Evolutionary conservation across 306 rosid species (phyloP), one percentile per base, ranked within the genome.

Genomic region (Dryas drummondii): DNA sequence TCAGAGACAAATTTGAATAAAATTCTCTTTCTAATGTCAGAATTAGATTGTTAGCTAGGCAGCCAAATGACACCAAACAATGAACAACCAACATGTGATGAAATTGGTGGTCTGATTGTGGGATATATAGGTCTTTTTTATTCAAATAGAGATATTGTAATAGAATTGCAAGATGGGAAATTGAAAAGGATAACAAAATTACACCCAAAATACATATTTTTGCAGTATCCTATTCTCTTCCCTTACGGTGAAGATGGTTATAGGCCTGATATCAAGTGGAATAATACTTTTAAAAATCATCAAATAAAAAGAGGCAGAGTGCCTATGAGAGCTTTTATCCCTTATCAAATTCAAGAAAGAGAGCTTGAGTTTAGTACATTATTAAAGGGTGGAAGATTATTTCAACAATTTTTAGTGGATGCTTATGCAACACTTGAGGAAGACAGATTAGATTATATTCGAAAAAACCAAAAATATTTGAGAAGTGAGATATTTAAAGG

Each of bases 121-220:
- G 53, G 53, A 3, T 15, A 49, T 49, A 49, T 49, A 6, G 53
- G 14, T 13, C 12, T 49, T 49, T 8, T 3, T 8, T 1, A 49
- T 49, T 8, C 53, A 49, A 10, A 10, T 11, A 49, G 11, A 49
- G 53, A 49, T 13, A 49, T 49, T 8, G 14, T 49, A 49, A 13
- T 49, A 1, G 0, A 8, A 8, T 8, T 8, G 1, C 53, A 49
- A 0, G 4, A 3, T 8, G 15, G 11, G 0, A 1, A 8, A 1
- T 10, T 49, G 3, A 11, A 49, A 10, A 11, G 53, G 2, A 8
- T 49, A 6, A 3, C 12, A 8, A 49, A 49, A 9, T 49, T 49
- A 10, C 53, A 49, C 11, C 11, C 15, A 10, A 49, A 49, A 10
- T 49, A 1, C 7, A 49, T 49, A 15, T 49, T 15, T 1, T 8